Evolutionary conservation across 2,329 filamentous ascomycete species (phyloP).

Genomic region (Macrophomina tecta): DNA sequence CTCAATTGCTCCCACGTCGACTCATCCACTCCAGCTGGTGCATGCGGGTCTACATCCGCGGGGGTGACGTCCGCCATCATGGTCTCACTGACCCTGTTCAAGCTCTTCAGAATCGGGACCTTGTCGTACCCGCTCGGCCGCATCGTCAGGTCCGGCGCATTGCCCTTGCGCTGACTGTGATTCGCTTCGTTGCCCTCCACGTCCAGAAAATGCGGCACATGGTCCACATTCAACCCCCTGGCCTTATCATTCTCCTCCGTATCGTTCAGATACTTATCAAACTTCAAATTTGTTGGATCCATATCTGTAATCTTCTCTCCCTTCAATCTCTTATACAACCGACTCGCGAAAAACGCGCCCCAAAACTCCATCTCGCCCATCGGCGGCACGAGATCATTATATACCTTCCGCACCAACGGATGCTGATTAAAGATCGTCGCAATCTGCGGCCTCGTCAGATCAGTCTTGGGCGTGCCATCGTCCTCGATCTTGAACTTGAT

Average conservation of each 20-base stretch:
- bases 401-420: constrained; percentile 85
- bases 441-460: constrained; percentile 86
- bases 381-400: constrained; percentile 85
- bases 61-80: constrained; percentile 88
- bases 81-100: constrained; percentile 92
- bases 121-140: constrained; percentile 74
- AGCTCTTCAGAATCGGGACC: constrained; percentile 83
- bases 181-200: constrained; percentile 95
- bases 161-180: constrained; percentile 84
- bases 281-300: constrained; percentile 76
- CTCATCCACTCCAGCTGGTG: constrained; percentile 72
- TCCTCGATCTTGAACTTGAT: constrained; percentile 81
- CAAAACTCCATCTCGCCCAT: constrained; percentile 75
- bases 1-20: constrained; percentile 75
- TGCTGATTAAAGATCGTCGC: constrained; percentile 93
- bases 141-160: constrained; percentile 90
- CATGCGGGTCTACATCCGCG: constrained; percentile 71
- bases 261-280: constrained; percentile 83
- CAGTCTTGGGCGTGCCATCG: constrained; percentile 62
- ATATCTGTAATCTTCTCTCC: constrained; percentile 83
- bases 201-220: constrained; percentile 88
- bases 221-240: constrained; percentile 58
- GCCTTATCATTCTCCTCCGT: constrained; percentile 64
- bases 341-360: constrained; percentile 91
- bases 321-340: constrained; percentile 86